These are phyloP conservation scores for Aspergillus uvarum DNA, from an alignment of 2,329 filamentous ascomycete species.

Conservation along the genomic window DNA sequence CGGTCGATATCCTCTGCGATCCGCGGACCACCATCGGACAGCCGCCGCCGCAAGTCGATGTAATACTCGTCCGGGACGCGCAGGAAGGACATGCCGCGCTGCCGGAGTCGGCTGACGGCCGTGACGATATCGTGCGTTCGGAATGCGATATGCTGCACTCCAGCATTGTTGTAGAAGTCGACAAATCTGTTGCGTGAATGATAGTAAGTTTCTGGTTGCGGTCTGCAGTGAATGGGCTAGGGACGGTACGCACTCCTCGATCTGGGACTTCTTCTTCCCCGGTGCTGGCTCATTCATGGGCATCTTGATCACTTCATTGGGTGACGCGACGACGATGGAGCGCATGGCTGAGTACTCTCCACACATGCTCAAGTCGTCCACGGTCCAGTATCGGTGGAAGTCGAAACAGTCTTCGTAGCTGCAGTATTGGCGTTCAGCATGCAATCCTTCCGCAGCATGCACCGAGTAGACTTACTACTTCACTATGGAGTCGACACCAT, in stretches of 20 bases:
- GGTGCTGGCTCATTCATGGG: constrained; percentile 90
- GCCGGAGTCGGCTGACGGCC: constrained; percentile 69
- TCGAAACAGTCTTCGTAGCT: constrained; percentile 79
- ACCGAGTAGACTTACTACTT: constrained; percentile 44
- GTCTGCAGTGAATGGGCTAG: no score
- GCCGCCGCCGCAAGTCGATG: constrained; percentile 65
- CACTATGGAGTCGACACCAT: constrained; percentile 66
- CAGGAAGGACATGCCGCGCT: constrained; percentile 84
- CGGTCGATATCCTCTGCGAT: constrained; percentile 75
- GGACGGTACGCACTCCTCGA: constrained; percentile 67
- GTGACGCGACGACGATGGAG: constrained; percentile 80
- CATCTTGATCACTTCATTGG: constrained; percentile 86
- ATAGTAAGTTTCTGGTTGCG: no score
- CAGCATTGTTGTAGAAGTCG: constrained; percentile 79
- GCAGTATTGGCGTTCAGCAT: constrained; percentile 15
- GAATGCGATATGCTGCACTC: constrained; percentile 88
- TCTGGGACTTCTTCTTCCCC: constrained; percentile 84
- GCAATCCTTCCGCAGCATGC: not conserved
- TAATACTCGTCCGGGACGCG: constrained; percentile 81
- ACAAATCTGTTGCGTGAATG: constrained; percentile 45
- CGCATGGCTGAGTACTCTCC: constrained; percentile 85
- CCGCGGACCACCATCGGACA: constrained; percentile 56
- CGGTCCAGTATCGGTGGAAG: constrained; percentile 94
- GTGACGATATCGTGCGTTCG: constrained; percentile 74
- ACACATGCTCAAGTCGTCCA: constrained; percentile 85